Base-by-base conservation (phyloP, 129 eudicot genomes). In the Helianthus tuberosus region DNA sequence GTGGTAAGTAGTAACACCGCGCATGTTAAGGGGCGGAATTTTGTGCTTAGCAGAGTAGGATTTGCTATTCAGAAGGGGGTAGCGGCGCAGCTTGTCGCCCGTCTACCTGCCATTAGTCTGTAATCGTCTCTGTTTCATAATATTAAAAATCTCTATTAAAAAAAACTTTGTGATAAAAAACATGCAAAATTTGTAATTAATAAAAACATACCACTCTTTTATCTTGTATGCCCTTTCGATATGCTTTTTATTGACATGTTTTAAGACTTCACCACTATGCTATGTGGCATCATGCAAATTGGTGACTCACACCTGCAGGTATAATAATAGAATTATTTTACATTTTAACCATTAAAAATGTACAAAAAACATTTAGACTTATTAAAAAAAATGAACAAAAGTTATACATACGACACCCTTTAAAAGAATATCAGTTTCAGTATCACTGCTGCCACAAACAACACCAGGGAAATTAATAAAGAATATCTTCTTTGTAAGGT, bases 401-500 rank as follows among this genome's bases (percentile, higher is more conserved):
- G 51, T 29, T 9, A 52, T 35, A 80, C 98, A 71, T 88, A 94
- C 99, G 94, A 94, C 99, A 0, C 99, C 99, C 86, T 91, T 94
- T 75, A 94, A 76, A 63, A 95, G 97, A 71, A 95, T 85, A 85
- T 95, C 97, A 10, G 99, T 95, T 82, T 95, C 99, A 4, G 97
- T 79, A 80, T 95, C 99, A 4, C 50, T 71, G 72, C 85, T 95
- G 49, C 87, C 96, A 72, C 91, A 95, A 68, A 95, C 99, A 81
- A 95, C 99, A 66, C 99, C 99, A 68, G 99, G 97, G 80, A 97
- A 95, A 77, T 91, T 97, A 68, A 91, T 95, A 83, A 95, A 83
- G 73, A 88, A 95, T 58, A 95, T 95, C 83, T 80, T 89, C 92
- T 95, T 95, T 16, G 99, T 95, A 58, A 95, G 97, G 39, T 97